These are phyloP conservation scores for Botrytis medusae DNA, from an alignment of 2,329 filamentous ascomycete genomes.

Conservation along the genomic window DNA sequence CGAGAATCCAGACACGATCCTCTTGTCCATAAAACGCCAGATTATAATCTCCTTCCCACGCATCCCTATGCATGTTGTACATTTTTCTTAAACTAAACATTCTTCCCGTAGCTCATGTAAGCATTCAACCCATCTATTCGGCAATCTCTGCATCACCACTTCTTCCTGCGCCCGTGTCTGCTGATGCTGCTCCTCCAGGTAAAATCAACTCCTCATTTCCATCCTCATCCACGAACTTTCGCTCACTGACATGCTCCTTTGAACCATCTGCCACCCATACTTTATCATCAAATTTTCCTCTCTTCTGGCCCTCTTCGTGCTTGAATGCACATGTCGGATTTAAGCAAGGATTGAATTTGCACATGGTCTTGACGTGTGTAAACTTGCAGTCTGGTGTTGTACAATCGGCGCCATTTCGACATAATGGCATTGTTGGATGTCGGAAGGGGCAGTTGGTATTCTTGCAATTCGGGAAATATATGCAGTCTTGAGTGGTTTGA, in stretches of 20 bases:
- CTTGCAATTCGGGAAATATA: conserved; percentile 87
- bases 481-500: conserved; percentile 83
- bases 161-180: conserved; percentile 23
- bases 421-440: conserved; percentile 82
- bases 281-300: conserved; percentile 81
- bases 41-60: conserved; percentile 16
- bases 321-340: conserved; percentile 87
- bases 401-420: conserved; percentile 90
- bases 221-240: conserved; percentile 78
- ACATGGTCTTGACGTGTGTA: conserved; percentile 79
- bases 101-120: neutral
- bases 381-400: conserved; percentile 81
- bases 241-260: conserved; percentile 76
- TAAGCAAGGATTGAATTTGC: conserved; percentile 88
- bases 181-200: conserved; percentile 28
- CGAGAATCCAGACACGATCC: conserved; percentile 16
- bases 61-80: conserved; percentile 27
- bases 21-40: conserved; percentile 27
- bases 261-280: conserved; percentile 72
- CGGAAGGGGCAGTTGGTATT: conserved; percentile 86
- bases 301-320: conserved; percentile 84
- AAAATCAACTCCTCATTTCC: conserved; percentile 54
- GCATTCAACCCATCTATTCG: conserved; percentile 29
- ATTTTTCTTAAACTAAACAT: conserved; percentile 23
- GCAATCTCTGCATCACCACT: conserved; percentile 29